A percentile compares a stretch with the other conserved stretches of the same genome.
Conservation (phyloP, 2,329 filamentous ascomycete genomes). For the Neobulgaria alba region DNA sequence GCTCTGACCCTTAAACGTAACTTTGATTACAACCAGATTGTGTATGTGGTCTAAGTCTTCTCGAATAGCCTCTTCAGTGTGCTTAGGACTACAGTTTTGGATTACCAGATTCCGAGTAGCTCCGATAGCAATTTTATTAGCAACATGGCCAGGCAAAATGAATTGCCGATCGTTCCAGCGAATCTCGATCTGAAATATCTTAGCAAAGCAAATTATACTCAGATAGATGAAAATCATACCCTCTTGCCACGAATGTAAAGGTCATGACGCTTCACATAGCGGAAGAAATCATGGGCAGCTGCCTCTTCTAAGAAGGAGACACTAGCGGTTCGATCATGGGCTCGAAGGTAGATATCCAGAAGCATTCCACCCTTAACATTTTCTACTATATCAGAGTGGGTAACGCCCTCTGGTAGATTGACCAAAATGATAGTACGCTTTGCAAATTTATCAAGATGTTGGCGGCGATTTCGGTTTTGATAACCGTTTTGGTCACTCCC, state of each 20-base stretch:
- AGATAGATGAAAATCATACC: constrained; percentile 36
- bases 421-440: constrained; percentile 53
- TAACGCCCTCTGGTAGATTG: constrained; percentile 53
- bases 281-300: constrained; percentile 56
- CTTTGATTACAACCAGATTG: constrained; percentile 61
- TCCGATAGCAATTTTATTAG: constrained; percentile 53
- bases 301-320: constrained; percentile 62
- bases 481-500: constrained; percentile 19
- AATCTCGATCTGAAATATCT: constrained; percentile 48
- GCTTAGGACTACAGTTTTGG: constrained; percentile 43
- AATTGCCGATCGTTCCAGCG: constrained; percentile 67
- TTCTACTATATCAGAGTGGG: constrained; percentile 55
- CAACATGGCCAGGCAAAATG: constrained; percentile 52
- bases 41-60: constrained; percentile 77
- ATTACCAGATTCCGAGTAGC: constrained; percentile 70
- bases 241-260: constrained; percentile 61
- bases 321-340: constrained; percentile 48
- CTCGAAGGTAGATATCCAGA: constrained; percentile 57
- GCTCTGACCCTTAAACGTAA: constrained; percentile 49
- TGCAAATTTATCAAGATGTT: constrained; percentile 23
- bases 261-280: constrained; percentile 54
- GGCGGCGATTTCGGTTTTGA: constrained; percentile 13
- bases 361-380: constrained; percentile 62
- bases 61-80: constrained; percentile 57
- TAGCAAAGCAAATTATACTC: neutral